These are phyloP conservation scores for Periconia digitata DNA, from an alignment of 2,329 filamentous ascomycete genomes.

Conservation along the genomic window DNA sequence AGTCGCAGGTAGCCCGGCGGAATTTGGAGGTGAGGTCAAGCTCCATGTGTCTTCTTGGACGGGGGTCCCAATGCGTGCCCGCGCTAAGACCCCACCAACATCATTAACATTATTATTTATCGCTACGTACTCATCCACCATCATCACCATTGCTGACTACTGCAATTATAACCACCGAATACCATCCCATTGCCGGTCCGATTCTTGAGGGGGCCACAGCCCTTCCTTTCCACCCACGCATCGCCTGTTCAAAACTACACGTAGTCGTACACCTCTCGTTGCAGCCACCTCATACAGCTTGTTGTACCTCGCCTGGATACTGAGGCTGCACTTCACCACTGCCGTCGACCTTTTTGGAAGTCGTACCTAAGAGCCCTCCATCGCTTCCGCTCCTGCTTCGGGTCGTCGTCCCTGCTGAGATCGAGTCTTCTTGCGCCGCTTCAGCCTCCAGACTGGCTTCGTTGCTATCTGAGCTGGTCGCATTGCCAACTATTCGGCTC, in stretches of 20 bases:
- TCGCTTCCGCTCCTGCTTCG: slow-evolving; percentile 25
- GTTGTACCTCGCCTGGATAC: no score
- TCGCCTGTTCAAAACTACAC: no score
- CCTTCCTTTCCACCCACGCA: no score
- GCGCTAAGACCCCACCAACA: slow-evolving; percentile 16
- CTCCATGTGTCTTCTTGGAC: slow-evolving; percentile 41
- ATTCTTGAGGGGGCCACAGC: no score
- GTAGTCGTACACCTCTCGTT: no score
- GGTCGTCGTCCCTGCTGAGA: slow-evolving; percentile 18
- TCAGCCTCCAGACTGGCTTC: slow-evolving; percentile 12
- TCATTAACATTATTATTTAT: neutral
- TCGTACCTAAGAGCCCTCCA: slow-evolving; percentile 12
- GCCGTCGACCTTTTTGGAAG: no score
- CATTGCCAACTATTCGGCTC: slow-evolving; percentile 12
- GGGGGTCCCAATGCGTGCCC: neutral
- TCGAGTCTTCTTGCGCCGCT: slow-evolving; percentile 6
- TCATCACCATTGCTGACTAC: neutral
- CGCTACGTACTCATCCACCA: slow-evolving; percentile 13
- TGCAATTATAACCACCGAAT: no score
- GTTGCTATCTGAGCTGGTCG: slow-evolving; percentile 10
- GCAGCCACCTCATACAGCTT: no score
- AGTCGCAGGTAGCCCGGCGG: no score
- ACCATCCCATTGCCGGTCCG: no score
- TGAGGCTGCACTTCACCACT: no score
- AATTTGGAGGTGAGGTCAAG: slow-evolving; percentile 29